Conservation (phyloP, 2,329 filamentous ascomycete genomes). For the Pestalotiopsis sp. region DNA sequence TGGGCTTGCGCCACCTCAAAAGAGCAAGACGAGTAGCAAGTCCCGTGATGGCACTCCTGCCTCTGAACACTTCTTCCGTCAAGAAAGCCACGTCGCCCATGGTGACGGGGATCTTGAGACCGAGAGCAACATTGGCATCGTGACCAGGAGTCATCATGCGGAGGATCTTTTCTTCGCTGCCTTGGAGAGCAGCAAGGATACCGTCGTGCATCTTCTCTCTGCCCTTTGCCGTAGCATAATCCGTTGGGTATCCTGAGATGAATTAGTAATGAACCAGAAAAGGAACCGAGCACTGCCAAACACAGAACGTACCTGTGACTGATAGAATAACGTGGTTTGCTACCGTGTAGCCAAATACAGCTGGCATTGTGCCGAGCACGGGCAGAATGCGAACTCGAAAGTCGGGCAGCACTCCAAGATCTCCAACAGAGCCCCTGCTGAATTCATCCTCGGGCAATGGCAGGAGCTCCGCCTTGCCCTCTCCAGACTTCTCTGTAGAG, state of each 20-base stretch:
- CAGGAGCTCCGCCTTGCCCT: slow-evolving; percentile 87
- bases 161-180: slow-evolving; percentile 76
- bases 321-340: slow-evolving; percentile 92
- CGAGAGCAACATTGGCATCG: slow-evolving; percentile 57
- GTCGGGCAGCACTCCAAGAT: slow-evolving; percentile 86
- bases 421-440: slow-evolving; percentile 80
- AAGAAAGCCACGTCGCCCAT: slow-evolving; percentile 84
- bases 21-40: slow-evolving; percentile 78
- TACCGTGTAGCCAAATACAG: slow-evolving; percentile 87
- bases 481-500: slow-evolving; percentile 86
- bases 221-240: slow-evolving; percentile 79
- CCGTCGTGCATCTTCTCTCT: slow-evolving; percentile 92
- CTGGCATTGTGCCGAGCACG: slow-evolving; percentile 95
- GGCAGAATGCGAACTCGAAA: slow-evolving; percentile 95
- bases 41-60: slow-evolving; percentile 81
- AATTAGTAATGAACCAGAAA: slow-evolving; percentile 15
- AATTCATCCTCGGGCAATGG: slow-evolving; percentile 89
- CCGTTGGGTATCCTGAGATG: slow-evolving; percentile 74
- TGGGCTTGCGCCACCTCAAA: slow-evolving; percentile 77
- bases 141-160: slow-evolving; percentile 47
- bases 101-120: slow-evolving; percentile 79
- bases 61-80: slow-evolving; percentile 85
- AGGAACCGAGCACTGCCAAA: background rate
- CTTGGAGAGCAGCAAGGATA: slow-evolving; percentile 75
- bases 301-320: slow-evolving; percentile 51